Evolutionary conservation across 2,329 filamentous ascomycete species (phyloP), one percentile per base, ranked within the genome.

Genomic region (Cryphonectria nitschkei): DNA sequence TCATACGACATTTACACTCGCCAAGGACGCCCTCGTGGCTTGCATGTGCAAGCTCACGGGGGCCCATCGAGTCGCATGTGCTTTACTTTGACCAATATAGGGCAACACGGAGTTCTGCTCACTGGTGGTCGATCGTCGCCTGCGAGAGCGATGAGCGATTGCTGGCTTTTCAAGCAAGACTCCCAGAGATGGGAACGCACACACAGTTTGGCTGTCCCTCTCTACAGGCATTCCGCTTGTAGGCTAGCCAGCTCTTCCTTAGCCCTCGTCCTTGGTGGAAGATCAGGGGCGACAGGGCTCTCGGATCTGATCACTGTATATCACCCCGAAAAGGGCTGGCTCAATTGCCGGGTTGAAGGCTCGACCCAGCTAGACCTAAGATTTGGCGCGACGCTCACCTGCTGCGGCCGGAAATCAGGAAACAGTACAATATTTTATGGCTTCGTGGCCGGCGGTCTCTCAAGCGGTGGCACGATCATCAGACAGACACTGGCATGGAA

Each of bases 111-210:
- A 22, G 86, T 86, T 71, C 80, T 98, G 14, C 83, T 97, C 63
- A 86, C 88, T 41, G 95, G 95, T 34, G 95, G 95, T 6, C 87
- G 95, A 71, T 85, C 87, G n/a, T 95, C 93, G 9, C 94, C 95
- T 5, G 85, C 89, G 16, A 86, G 85, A 41, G 89, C 89, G 1
- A 82, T 93, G 58, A 83, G 83, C 50, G 93, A 96, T 78, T 94
- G 92, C 75, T 98, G 93, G 93, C 75, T 94, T 1, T 88, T 91
- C 73, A 84, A 87, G 67, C 86, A 86, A 66, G 84, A 84, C 4
- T 74, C 76, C 2, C 79, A 79, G 60, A 79, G 76, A 19, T 97
- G 94, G 94, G 84, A 85, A 70, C 85, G 84, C 73, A 86, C 88
- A 19, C 84, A 90, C 71, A 86, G 88, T 75, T 83, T 97, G n/a